Conservation (phyloP, 148 eudicot genomes). For the Amaranthus palmeri region DNA sequence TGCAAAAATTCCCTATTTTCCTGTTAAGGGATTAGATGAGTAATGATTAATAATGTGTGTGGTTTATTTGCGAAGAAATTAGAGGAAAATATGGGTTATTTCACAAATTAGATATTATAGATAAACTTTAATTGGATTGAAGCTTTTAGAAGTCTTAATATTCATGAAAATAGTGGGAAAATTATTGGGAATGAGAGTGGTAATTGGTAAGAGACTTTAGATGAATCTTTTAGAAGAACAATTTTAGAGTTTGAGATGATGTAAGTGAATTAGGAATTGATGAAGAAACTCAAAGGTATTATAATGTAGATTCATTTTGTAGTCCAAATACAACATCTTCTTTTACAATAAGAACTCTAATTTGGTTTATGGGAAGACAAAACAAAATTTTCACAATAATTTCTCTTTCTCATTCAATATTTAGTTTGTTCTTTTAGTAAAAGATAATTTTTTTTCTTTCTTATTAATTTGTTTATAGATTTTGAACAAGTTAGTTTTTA, state of each 20-base stretch:
- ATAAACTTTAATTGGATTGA: conserved; percentile 55
- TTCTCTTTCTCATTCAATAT: conserved; percentile 46
- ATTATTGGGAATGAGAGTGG: conserved; percentile 4
- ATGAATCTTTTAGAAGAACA: conserved; percentile 38
- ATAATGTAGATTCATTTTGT: conserved; percentile 51
- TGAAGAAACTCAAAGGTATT: conserved; percentile 59
- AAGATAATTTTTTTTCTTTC: too few species aligned
- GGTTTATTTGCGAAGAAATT: too few species aligned
- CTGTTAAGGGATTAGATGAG: too few species aligned
- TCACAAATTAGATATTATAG: neutral
- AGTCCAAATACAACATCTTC: conserved; percentile 47
- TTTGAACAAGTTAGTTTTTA: too few species aligned
- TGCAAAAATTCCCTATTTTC: too few species aligned
- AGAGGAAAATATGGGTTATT: too few species aligned
- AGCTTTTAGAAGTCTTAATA: conserved; percentile 27
- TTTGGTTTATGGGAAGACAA: conserved; percentile 79
- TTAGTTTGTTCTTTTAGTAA: conserved; percentile 1
- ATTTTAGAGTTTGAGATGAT: conserved; percentile 42
- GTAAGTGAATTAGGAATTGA: conserved; percentile 42
- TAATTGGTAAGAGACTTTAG: conserved; percentile 50
- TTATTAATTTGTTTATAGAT: neutral
- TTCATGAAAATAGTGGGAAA: conserved; percentile 15
- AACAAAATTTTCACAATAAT: conserved; percentile 55
- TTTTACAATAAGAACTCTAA: conserved; percentile 62
- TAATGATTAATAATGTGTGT: too few species aligned